Conservation (phyloP, 2,329 filamentous ascomycete species). For the Colletotrichum spinosum region DNA sequence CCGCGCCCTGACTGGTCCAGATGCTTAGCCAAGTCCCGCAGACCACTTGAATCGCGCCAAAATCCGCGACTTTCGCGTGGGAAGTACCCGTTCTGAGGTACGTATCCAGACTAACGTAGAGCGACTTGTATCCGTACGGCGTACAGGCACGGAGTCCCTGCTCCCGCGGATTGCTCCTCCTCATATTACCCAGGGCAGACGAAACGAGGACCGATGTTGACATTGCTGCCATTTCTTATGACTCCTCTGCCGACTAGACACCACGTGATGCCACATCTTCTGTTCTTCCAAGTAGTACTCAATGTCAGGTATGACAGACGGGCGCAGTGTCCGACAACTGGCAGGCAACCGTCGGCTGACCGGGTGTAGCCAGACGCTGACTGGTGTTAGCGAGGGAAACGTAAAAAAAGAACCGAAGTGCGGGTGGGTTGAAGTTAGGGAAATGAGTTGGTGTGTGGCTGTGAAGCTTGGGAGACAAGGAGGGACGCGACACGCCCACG, state of each 20-base stretch:
- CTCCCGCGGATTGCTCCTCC: neutral
- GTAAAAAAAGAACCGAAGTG: neutral
- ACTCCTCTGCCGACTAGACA: no score
- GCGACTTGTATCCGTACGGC: constrained; percentile 2
- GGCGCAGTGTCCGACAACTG: no score
- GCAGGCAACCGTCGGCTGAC: no score
- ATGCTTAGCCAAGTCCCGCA: constrained; percentile 10
- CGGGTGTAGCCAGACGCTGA: no score
- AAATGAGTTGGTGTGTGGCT: constrained; percentile 21
- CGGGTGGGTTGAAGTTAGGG: neutral
- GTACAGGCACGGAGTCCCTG: neutral
- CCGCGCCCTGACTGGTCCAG: constrained; percentile 28
- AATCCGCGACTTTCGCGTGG: constrained; percentile 3
- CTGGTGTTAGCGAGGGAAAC: neutral
- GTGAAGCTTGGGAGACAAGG: constrained; percentile 25
- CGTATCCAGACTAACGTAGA: no score
- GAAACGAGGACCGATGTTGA: neutral
- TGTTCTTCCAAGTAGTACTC: no score
- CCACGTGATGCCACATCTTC: no score
- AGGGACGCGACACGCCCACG: no score
- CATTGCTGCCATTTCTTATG: no score
- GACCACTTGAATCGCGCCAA: constrained; percentile 28
- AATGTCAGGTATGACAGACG: no score
- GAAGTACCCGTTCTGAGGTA: no score
- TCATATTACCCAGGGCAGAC: neutral